Percentiles rank a stretch among this genome's conserved stretches.
These are phyloP conservation scores for Raffaelea albimanens DNA, from an alignment of 2,329 filamentous ascomycete genomes.

Conservation along the genomic window DNA sequence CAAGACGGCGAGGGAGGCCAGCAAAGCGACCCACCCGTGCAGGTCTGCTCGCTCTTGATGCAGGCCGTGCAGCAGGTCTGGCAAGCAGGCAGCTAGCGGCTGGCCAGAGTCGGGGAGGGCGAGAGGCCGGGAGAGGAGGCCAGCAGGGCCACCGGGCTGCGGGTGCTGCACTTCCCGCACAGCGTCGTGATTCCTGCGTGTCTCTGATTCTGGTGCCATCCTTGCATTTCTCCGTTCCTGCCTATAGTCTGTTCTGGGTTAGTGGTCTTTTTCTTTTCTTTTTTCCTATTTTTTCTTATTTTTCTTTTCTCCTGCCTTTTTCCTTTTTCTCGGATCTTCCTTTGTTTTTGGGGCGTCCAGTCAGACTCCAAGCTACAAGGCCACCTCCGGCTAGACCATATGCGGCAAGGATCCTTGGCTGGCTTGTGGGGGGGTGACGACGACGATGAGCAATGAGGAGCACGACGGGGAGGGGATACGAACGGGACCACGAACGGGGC, in stretches of 20 bases:
- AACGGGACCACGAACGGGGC: constrained; percentile 4
- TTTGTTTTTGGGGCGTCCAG: constrained; percentile 3
- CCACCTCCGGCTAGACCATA: neutral
- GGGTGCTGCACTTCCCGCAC: no score
- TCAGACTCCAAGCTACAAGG: neutral
- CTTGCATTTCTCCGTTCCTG: neutral
- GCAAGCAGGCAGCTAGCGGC: neutral
- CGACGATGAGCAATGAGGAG: neutral
- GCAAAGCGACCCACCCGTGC: neutral
- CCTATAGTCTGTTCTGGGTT: no score
- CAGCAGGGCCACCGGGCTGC: no score
- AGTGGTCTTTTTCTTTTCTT: neutral
- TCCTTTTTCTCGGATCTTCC: neutral
- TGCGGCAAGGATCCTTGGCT: neutral
- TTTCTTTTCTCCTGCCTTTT: neutral
- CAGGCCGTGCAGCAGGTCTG: neutral
- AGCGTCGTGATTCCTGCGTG: no score
- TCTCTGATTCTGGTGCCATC: no score
- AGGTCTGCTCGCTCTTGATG: neutral
- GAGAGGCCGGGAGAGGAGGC: no score
- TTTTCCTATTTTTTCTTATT: neutral
- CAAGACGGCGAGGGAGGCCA: constrained; percentile 1
- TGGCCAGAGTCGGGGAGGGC: constrained; percentile 6
- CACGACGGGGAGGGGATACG: no score
- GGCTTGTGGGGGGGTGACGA: neutral